Evolutionary conservation across 768 basidiomycete species (phyloP), one percentile per base, ranked within the genome.

Genomic region (Kwoniella heveanensis): DNA sequence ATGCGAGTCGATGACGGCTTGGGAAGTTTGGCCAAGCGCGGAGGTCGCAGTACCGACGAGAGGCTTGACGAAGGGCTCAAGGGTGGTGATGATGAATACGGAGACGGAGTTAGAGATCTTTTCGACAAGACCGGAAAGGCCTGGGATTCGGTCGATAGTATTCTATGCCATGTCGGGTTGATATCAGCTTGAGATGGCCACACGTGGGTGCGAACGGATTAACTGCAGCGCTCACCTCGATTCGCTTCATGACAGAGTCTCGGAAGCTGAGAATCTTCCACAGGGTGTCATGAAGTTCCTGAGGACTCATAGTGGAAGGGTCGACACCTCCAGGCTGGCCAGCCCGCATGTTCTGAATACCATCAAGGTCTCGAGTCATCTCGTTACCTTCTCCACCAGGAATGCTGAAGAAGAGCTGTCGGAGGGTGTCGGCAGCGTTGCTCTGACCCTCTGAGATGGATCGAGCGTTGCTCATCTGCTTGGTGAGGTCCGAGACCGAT

Each of bases 231-330:
- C 75, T 63, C 57, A 74, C 73, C 57, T 74, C 72, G 51, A 95
- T 90, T 79, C 86, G 88, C 84, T 92, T 93, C 72, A 86, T 85
- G 48, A 89, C 85, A 5, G 86, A 86, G 80, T 95, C 92, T 54
- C 91, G 84, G 81, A 94, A 94, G 26, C 83, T 87, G 76, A 97
- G 78, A 6, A 95, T 86, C 80, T 91, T 86, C 91, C 92, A 94
- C 22, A 94, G 80, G 2, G 87, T 86, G 1, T 85, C 81, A 77
- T 93, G 91, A 54, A 95, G 69, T 78, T 97, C 91, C 80, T 94
- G 90, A 2, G 93, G 92, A 55, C 81, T 87, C 91, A 97, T 90
- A 19, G 90, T 85, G 65, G 88, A 86, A 0, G 92, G 90, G 65
- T 90, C 82, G 15, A 83, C 81, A 77, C 87, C 89, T 4, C 88